phyloP scores from a whole-genome alignment of 257 asterid species.

The Coffea eugenioides region DNA sequence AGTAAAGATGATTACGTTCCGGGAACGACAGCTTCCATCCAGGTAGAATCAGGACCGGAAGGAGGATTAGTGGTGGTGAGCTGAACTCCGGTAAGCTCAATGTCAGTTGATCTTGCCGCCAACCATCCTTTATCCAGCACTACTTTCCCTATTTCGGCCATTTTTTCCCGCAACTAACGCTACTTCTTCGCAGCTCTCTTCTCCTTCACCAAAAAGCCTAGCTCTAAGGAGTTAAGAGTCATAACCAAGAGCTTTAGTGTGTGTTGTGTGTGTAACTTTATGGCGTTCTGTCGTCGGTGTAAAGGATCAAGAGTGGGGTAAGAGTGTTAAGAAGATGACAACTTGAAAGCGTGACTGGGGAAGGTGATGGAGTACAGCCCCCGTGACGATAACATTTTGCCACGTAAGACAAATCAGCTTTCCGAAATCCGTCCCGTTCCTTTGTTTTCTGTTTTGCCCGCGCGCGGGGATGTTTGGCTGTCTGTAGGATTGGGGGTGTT shows the following conservation, averaged over 20 bases:
- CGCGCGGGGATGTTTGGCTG: no score
- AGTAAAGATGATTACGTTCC: conserved; percentile 68
- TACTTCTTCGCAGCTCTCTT: background rate
- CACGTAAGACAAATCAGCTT: no score
- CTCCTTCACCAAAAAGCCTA: background rate
- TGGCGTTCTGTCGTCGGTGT: no score
- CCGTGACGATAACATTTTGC: no score
- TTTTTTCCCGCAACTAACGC: background rate
- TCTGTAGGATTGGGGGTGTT: no score
- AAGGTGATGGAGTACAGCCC: no score
- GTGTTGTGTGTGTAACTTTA: background rate
- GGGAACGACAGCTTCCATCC: conserved; percentile 93
- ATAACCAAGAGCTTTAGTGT: background rate
- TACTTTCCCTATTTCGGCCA: conserved; percentile 63
- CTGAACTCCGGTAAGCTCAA: conserved; percentile 65
- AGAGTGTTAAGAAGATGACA: no score
- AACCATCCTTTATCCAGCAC: conserved; percentile 76
- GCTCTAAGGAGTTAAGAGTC: background rate
- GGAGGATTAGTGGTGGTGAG: conserved; percentile 79
- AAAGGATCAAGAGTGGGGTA: no score
- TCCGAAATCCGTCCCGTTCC: no score
- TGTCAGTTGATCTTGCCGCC: conserved; percentile 89
- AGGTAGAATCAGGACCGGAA: conserved; percentile 45
- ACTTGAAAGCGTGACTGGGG: no score
- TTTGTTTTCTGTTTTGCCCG: no score